Conservation (phyloP, 352 stramenopile species). For the Globisporangium alternatum region DNA sequence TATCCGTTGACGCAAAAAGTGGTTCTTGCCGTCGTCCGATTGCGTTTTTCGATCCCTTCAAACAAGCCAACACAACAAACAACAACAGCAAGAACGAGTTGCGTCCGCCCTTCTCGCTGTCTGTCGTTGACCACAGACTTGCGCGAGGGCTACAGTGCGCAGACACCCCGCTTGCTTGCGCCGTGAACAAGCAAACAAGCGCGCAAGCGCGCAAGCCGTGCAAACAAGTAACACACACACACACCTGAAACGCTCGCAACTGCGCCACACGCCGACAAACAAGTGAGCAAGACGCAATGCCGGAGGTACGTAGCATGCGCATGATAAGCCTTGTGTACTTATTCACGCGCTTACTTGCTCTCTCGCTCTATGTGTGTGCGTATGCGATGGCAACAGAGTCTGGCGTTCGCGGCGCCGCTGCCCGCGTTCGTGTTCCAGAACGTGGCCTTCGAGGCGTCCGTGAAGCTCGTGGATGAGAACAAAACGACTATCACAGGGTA, state of each 20-base stretch:
- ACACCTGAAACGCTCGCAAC: neutral
- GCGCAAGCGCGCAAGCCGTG: conserved; percentile 5
- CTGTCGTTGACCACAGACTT: neutral
- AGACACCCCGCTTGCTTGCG: neutral
- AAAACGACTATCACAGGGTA: conserved; percentile 58
- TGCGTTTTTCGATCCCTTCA: conserved; percentile 11
- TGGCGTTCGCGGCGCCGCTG: conserved; percentile 52
- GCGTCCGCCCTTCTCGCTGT: neutral
- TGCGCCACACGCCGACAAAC: neutral
- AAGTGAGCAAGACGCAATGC: conserved; percentile 21
- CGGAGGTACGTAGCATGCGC: conserved; percentile 27
- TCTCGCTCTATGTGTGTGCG: neutral
- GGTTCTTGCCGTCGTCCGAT: conserved; percentile 11
- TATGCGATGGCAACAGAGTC: conserved; percentile 28
- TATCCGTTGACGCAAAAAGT: conserved; percentile 5
- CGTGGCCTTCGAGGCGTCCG: conserved; percentile 45
- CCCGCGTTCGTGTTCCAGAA: conserved; percentile 66
- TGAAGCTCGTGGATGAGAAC: conserved; percentile 64
- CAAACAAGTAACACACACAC: neutral
- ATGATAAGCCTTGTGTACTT: neutral
- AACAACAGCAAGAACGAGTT: neutral
- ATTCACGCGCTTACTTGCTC: neutral
- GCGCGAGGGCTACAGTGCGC: conserved; percentile 5
- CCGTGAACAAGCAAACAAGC: conserved; percentile 13
- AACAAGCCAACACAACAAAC: conserved; percentile 11